Percentiles rank a stretch among this genome's conserved stretches.
Evolutionary conservation across 208 protist genomes (phyloP).

Genomic region (Wallacemonas collosoma): DNA sequence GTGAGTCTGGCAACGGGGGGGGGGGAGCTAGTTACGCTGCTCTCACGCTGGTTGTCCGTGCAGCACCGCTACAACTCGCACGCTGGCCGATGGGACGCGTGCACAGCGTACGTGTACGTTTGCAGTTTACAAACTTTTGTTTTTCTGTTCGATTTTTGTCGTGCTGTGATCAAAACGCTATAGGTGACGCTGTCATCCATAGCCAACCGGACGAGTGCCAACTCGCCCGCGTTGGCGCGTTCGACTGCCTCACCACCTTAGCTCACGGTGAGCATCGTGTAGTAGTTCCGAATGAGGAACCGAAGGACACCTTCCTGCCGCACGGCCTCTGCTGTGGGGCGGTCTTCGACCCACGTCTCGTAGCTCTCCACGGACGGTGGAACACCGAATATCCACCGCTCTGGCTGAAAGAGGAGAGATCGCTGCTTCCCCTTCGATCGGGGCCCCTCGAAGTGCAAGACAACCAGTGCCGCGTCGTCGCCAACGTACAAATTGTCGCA

Average conservation of each 20-base stretch:
- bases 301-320: slow-evolving; percentile 59
- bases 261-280: slow-evolving; percentile 66
- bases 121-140: too few species aligned
- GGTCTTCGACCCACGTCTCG: slow-evolving; percentile 66
- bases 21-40: too few species aligned
- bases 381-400: slow-evolving; percentile 67
- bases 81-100: too few species aligned
- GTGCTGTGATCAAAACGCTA: too few species aligned
- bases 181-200: not conserved
- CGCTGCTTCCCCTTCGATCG: slow-evolving; percentile 58
- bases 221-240: not conserved
- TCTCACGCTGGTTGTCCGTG: too few species aligned
- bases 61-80: too few species aligned
- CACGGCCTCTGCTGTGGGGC: slow-evolving; percentile 59
- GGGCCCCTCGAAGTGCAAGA: slow-evolving; percentile 89
- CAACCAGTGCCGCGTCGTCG: slow-evolving; percentile 62
- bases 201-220: not conserved
- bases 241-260: slow-evolving; percentile 17
- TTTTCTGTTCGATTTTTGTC: too few species aligned
- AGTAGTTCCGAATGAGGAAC: slow-evolving; percentile 81
- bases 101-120: too few species aligned
- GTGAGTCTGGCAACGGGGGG: not conserved
- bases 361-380: slow-evolving; percentile 64
- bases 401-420: slow-evolving; percentile 74
- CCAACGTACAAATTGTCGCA: not conserved